These are phyloP conservation scores for Rhodotorula mucilaginosa DNA, from an alignment of 1,284 basidiomycete genomes.

Conservation along the genomic window DNA sequence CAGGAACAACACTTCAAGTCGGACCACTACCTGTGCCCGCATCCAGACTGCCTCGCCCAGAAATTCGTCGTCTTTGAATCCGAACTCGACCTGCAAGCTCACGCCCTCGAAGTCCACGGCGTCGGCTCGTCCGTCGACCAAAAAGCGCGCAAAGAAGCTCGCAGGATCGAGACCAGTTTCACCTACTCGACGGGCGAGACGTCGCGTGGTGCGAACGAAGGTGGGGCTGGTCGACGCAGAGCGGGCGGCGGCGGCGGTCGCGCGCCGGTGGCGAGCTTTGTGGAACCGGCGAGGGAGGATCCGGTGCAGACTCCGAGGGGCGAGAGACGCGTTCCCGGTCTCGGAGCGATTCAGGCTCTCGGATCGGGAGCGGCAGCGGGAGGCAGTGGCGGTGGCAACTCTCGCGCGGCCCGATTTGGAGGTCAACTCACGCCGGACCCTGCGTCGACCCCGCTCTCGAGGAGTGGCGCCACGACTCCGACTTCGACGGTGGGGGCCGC, in stretches of 20 bases:
- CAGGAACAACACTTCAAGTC: slow-evolving; percentile 46
- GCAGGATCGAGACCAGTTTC: slow-evolving; percentile 77
- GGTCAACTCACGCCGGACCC: slow-evolving; percentile 19
- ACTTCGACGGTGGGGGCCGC: background rate
- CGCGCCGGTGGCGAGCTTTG: slow-evolving; percentile 26
- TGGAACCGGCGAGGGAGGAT: slow-evolving; percentile 27
- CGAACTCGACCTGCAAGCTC: slow-evolving; percentile 83
- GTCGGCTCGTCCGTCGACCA: slow-evolving; percentile 51
- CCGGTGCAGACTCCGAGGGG: slow-evolving; percentile 12
- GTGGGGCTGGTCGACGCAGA: slow-evolving; percentile 45
- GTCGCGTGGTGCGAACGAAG: slow-evolving; percentile 8
- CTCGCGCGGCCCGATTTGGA: slow-evolving; percentile 18
- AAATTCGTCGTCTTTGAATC: slow-evolving; percentile 95
- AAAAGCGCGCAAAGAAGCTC: slow-evolving; percentile 71
- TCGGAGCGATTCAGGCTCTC: slow-evolving; percentile 48
- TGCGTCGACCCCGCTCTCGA: slow-evolving; percentile 6
- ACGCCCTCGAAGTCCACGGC: slow-evolving; percentile 83
- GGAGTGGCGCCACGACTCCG: slow-evolving; percentile 14
- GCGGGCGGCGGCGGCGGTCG: slow-evolving; percentile 19
- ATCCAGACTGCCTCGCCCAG: slow-evolving; percentile 70
- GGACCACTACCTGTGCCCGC: slow-evolving; percentile 73
- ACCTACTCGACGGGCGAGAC: slow-evolving; percentile 54
- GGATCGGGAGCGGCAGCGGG: background rate
- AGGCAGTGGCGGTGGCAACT: slow-evolving; percentile 9
- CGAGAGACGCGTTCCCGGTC: slow-evolving; percentile 47